These are phyloP conservation scores for Fusarium nodosum DNA, from an alignment of 2,329 filamentous ascomycete species.

Conservation along the genomic window DNA sequence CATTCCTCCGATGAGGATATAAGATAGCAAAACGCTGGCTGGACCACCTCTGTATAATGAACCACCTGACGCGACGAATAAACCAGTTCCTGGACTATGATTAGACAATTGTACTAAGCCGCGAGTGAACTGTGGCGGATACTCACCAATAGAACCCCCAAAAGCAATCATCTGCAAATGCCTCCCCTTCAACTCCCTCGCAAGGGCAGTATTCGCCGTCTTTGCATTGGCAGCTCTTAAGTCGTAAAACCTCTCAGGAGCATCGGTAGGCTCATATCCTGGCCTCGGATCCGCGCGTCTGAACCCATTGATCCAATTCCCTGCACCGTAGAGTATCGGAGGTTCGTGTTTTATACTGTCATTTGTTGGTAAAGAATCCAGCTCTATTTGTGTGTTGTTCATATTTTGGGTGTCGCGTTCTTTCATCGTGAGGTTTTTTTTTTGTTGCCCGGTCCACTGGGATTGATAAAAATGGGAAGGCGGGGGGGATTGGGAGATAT, in stretches of 20 bases:
- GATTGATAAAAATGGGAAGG: neutral
- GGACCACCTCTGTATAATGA: conserved; percentile 82
- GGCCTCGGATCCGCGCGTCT: conserved; percentile 39
- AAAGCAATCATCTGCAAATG: conserved; percentile 99
- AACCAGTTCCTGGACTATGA: conserved; percentile 72
- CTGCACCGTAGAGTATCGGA: neutral
- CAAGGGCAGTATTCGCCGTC: conserved; percentile 81
- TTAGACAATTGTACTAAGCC: neutral
- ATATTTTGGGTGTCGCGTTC: conserved; percentile 29
- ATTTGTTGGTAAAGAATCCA: conserved; percentile 28
- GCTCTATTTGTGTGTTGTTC: conserved; percentile 2
- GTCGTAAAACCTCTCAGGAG: conserved; percentile 64
- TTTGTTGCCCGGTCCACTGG: neutral
- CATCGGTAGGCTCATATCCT: conserved; percentile 37
- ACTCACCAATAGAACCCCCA: conserved; percentile 84
- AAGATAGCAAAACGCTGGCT: conserved; percentile 81
- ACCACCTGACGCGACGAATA: conserved; percentile 86
- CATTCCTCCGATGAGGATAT: conserved; percentile 84
- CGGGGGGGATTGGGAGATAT: neutral
- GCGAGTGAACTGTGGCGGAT: neutral
- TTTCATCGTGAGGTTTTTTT: conserved; percentile 43
- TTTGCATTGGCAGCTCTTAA: conserved; percentile 73
- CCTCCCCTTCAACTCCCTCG: conserved; percentile 81
- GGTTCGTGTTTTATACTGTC: neutral
- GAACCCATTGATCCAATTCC: conserved; percentile 35